Percentiles rank a stretch among this genome's conserved stretches.
Evolutionary conservation across 1,284 basidiomycete genomes (phyloP).

Genomic region (Cryptococcus sp.): DNA sequence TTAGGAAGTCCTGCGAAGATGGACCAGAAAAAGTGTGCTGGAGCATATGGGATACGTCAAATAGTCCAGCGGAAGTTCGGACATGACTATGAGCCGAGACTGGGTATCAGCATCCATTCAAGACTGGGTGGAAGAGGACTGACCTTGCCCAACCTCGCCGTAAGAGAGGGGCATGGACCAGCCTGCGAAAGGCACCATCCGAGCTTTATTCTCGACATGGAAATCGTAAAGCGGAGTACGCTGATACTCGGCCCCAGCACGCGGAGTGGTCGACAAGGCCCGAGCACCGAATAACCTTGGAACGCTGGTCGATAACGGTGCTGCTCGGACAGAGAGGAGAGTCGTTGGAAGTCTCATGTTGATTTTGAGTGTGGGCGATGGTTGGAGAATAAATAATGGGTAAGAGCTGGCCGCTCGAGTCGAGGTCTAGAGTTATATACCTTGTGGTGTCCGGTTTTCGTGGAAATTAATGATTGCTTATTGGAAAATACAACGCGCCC

Average conservation of each 20-base stretch:
- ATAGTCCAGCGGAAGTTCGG: constrained; percentile 75
- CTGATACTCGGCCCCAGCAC: background rate
- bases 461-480: background rate
- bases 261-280: background rate
- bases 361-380: background rate
- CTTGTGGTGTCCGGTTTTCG: background rate
- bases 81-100: constrained; percentile 91
- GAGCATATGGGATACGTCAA: constrained; percentile 98
- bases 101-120: constrained; percentile 39
- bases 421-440: too few species aligned
- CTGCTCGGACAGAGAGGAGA: background rate
- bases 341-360: background rate
- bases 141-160: constrained; percentile 74
- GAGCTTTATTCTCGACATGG: constrained; percentile 76
- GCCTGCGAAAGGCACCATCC: constrained; percentile 96
- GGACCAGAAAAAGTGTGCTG: constrained; percentile 77
- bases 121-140: constrained; percentile 16
- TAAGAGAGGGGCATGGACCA: constrained; percentile 93
- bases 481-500: background rate
- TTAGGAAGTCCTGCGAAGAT: constrained; percentile 70
- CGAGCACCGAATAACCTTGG: background rate
- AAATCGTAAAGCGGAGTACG: constrained; percentile 84
- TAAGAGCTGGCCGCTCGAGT: too few species aligned
- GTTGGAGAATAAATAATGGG: too few species aligned
- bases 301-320: background rate